Evolutionary conservation across 495 filamentous ascomycete genomes (phyloP).

Genomic region (Elaphomyces granulatus): DNA sequence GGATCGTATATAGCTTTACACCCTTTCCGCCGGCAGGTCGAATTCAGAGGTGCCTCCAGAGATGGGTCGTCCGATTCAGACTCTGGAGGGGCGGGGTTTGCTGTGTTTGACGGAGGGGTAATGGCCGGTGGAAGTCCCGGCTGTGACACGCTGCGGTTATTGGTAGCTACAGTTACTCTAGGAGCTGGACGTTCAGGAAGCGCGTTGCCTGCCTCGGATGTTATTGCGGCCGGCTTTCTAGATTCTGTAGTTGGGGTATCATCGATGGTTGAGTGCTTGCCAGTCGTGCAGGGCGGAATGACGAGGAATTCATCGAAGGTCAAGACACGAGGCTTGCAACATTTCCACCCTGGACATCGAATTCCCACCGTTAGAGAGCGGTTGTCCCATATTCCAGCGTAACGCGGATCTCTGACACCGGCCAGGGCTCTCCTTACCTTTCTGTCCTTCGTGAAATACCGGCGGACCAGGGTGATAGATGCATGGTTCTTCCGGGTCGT

Average conservation of each 20-base stretch:
- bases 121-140: constrained; percentile 35
- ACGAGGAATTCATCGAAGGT: constrained; percentile 97
- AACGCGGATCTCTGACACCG: neutral
- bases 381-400: neutral
- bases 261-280: constrained; percentile 80
- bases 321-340: constrained; percentile 93
- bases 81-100: constrained; percentile 54
- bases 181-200: constrained; percentile 14
- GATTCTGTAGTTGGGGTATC: constrained; percentile 47
- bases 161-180: constrained; percentile 11
- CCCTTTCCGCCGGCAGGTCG: constrained; percentile 60
- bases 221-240: constrained; percentile 19
- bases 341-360: constrained; percentile 73
- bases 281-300: constrained; percentile 87
- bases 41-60: constrained; percentile 52
- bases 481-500: constrained; percentile 72
- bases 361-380: neutral
- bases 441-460: constrained; percentile 96
- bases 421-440: constrained; percentile 48
- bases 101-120: constrained; percentile 37
- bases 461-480: constrained; percentile 88
- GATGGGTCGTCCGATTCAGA: constrained; percentile 76
- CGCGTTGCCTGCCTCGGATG: constrained; percentile 11
- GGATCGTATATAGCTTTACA: constrained; percentile 54
- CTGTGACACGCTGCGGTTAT: constrained; percentile 14